A percentile compares a stretch with the other conserved stretches of the same genome.
Conservation (phyloP, 495 filamentous ascomycete genomes). For the Terfezia claveryi region DNA sequence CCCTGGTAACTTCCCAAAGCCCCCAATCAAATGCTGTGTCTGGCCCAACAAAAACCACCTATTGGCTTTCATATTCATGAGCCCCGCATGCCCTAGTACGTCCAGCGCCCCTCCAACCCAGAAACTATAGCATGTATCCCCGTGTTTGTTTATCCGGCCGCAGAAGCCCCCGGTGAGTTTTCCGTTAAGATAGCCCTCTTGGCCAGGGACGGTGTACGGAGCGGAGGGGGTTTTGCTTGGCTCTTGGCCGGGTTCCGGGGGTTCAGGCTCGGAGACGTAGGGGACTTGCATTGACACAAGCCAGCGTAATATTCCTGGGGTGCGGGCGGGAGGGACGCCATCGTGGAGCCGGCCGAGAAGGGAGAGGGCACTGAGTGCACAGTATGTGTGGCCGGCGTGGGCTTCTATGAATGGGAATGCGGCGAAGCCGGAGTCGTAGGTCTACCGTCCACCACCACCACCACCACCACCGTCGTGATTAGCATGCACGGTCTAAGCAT, state of each 20-base stretch:
- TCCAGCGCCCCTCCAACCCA: conserved; percentile 59
- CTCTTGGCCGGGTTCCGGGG: conserved; percentile 24
- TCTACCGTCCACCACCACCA: conserved; percentile 25
- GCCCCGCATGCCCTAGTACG: conserved; percentile 37
- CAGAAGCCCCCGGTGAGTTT: conserved; percentile 40
- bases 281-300: conserved; percentile 49
- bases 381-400: conserved; percentile 80
- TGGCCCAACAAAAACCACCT: conserved; percentile 63
- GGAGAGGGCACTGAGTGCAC: conserved; percentile 51
- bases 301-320: conserved; percentile 32
- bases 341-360: conserved; percentile 37
- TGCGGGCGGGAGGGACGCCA: conserved; percentile 10
- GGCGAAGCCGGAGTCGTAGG: conserved; percentile 75
- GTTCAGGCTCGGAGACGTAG: conserved; percentile 23
- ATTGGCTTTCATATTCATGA: conserved; percentile 38
- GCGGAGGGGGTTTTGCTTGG: background rate
- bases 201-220: background rate
- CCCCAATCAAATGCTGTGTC: conserved; percentile 78
- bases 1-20: conserved; percentile 61
- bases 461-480: too few relatives aligned
- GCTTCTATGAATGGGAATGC: conserved; percentile 67
- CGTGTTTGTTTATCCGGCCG: conserved; percentile 66
- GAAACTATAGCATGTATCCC: conserved; percentile 88
- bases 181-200: background rate
- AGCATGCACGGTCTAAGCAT: too few relatives aligned